Percentiles rank a stretch among this genome's conserved stretches.
Evolutionary conservation across 2,329 filamentous ascomycete genomes (phyloP).

Genomic region (Botrytis fragariae): DNA sequence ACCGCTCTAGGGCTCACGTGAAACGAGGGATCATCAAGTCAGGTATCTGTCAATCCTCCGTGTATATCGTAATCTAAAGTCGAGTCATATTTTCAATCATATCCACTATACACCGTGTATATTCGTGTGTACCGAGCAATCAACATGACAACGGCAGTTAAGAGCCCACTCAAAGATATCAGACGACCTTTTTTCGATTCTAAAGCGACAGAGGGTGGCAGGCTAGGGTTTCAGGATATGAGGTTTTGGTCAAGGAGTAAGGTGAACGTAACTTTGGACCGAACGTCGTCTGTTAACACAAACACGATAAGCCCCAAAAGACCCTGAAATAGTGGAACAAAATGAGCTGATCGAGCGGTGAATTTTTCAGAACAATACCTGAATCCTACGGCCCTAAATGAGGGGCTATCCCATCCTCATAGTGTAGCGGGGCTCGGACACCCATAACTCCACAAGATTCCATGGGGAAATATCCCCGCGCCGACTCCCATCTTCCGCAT

Average conservation of each 20-base stretch:
- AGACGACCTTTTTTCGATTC: not conserved
- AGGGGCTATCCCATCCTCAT: not conserved
- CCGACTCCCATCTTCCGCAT: not conserved
- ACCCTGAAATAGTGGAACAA: not conserved
- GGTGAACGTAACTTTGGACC: not conserved
- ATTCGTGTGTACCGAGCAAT: not conserved
- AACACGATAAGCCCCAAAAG: not conserved
- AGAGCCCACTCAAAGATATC: not conserved
- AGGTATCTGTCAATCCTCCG: not conserved
- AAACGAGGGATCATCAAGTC: not conserved
- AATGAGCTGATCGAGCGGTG: not conserved
- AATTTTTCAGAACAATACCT: not conserved
- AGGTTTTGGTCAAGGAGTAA: not conserved
- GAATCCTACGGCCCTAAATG: constrained; percentile 16
- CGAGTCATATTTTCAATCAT: not conserved
- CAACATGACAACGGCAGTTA: not conserved
- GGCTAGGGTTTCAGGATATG: not conserved
- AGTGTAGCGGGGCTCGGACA: not conserved
- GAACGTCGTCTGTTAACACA: not conserved
- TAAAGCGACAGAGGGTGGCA: not conserved
- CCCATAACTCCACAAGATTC: not conserved
- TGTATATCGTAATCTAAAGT: not conserved
- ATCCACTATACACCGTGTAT: not conserved
- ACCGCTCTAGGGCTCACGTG: not conserved
- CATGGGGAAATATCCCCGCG: constrained; percentile 18